phyloP scores from a whole-genome alignment of 208 protist genomes.

The Trichomonas gallinae region DNA sequence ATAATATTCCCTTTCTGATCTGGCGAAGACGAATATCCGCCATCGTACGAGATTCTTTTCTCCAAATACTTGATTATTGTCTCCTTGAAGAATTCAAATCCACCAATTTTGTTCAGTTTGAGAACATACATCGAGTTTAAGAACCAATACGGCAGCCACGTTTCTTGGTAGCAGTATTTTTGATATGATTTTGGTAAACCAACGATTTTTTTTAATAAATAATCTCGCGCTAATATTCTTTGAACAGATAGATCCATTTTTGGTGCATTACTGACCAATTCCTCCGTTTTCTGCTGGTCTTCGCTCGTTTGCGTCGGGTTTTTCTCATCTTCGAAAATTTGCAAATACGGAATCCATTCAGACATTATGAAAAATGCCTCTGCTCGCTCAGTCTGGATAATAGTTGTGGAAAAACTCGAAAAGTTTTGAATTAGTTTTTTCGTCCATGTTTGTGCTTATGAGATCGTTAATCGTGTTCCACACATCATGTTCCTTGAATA shows the following conservation, averaged over 20 bases:
- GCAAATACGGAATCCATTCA: background rate
- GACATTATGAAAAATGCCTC: background rate
- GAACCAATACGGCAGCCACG: background rate
- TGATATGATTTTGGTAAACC: no score
- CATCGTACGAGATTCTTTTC: background rate
- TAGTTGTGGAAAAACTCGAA: no score
- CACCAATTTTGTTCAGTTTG: background rate
- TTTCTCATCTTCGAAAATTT: background rate
- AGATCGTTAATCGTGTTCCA: no score
- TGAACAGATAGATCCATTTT: background rate
- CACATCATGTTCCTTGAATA: no score
- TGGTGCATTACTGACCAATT: background rate
- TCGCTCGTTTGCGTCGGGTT: background rate
- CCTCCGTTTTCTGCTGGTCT: background rate
- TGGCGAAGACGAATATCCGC: background rate
- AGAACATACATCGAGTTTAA: background rate
- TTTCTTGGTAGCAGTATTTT: background rate
- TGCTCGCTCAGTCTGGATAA: no score
- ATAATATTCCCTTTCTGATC: background rate
- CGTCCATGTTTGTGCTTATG: no score
- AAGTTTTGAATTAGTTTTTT: no score
- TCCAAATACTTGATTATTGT: background rate
- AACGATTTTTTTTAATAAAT: background rate
- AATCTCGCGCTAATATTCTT: background rate
- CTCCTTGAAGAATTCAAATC: background rate